Percentiles rank a stretch among this genome's conserved stretches.
These are phyloP conservation scores for Chrysanthemum makinoi DNA, from an alignment of 129 eudicot genomes.

Conservation along the genomic window DNA sequence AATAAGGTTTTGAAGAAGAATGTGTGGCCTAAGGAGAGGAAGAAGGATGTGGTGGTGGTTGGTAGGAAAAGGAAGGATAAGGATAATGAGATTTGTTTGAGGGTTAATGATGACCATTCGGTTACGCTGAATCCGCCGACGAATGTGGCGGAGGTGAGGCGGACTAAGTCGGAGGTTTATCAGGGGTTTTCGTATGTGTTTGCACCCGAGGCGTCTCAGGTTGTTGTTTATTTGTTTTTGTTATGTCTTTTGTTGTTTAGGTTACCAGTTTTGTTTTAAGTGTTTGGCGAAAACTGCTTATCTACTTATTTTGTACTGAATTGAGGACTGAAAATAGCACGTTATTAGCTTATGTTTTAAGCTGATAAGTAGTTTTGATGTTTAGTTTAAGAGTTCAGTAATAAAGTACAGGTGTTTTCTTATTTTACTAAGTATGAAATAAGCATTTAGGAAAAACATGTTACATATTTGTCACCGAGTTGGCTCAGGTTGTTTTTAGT, in stretches of 20 bases:
- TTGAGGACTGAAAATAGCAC: no score
- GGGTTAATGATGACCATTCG: slow-evolving; percentile 51
- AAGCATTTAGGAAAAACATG: no score
- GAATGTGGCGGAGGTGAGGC: slow-evolving; percentile 36
- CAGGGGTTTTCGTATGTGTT: slow-evolving; percentile 77
- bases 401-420: no score
- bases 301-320: no score
- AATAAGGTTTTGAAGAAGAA: background rate
- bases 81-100: slow-evolving; percentile 34
- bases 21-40: slow-evolving; percentile 60
- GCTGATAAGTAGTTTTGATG: no score
- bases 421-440: no score
- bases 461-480: no score
- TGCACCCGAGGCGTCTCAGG: slow-evolving; percentile 69
- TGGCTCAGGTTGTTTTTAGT: no score
- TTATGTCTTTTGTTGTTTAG: background rate
- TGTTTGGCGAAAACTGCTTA: no score
- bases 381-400: no score
- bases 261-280: background rate
- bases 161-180: slow-evolving; percentile 64
- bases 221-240: background rate
- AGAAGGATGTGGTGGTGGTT: slow-evolving; percentile 6
- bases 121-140: slow-evolving; percentile 63
- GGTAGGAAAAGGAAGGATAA: slow-evolving; percentile 3
- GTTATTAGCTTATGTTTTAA: no score